Percentiles rank a stretch among this genome's conserved stretches.
Conservation (phyloP, 2,329 filamentous ascomycete species). For the Fusarium nygamai region DNA sequence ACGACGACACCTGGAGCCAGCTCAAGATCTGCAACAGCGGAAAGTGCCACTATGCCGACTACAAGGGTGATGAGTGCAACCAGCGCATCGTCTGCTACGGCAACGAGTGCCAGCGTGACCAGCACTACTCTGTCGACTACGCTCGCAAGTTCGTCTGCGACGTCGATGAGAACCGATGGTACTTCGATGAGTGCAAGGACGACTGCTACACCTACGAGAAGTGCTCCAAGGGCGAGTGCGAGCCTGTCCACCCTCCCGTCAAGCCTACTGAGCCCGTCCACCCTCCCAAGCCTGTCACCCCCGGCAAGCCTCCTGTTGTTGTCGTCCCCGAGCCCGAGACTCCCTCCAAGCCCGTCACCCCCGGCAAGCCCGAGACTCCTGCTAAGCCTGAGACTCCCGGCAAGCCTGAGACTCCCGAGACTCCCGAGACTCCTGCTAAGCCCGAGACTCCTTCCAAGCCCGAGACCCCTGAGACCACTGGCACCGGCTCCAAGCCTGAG, state of each 20-base stretch:
- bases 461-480: not conserved
- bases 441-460: conserved; percentile 10
- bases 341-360: not conserved
- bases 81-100: conserved; percentile 50
- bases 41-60: conserved; percentile 45
- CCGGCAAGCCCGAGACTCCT: not conserved
- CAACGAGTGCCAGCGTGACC: conserved; percentile 43
- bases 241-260: conserved; percentile 25
- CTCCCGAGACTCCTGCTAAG: not conserved
- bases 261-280: not conserved
- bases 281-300: conserved; percentile 7
- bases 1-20: conserved; percentile 41
- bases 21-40: conserved; percentile 48
- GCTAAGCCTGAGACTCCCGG: not conserved
- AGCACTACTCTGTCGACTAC: conserved; percentile 43
- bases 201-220: conserved; percentile 44
- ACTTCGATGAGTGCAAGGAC: conserved; percentile 44
- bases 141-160: conserved; percentile 48
- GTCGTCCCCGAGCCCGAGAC: conserved; percentile 15
- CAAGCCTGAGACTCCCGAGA: not conserved
- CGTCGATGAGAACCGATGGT: conserved; percentile 42
- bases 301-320: conserved; percentile 18
- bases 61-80: conserved; percentile 43
- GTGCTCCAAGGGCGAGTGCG: conserved; percentile 43
- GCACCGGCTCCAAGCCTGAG: conserved; percentile 7